Evolutionary conservation across 371 early-diverging fungal species (phyloP), one percentile per base, ranked within the genome.

Genomic region (Dichotomocladium elegans): DNA sequence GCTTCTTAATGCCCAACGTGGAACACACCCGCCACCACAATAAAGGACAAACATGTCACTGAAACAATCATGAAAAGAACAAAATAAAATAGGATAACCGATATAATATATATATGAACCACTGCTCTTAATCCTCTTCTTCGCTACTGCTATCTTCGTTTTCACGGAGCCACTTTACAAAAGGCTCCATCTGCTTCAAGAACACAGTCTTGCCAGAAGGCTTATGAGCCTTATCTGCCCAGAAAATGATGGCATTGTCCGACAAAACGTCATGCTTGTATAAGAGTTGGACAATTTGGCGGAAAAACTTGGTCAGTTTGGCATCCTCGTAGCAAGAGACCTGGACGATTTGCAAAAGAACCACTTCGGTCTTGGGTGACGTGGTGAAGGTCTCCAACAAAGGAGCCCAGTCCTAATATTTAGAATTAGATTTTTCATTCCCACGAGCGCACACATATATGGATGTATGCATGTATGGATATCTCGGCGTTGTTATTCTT

Each of bases 191-290:
- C 80, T 94, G 94, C 83, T 93, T 92, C 69, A 91, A 69, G 59
- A 95, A 92, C 47, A 87, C 77, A 15, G 89, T 87, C 72, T 93
- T 93, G 53, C 94, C 94, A 62, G 89, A 88, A 26, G 88, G 63
- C 56, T 86, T 87, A 51, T 89, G 89, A 14, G 94, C 95, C 79
- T 93, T 95, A 57, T 90, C 87, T 14, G 78, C 82, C 96, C 96
- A 95, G 72, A 92, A 95, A 35, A 94, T 66, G 57, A 95, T 90
- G 40, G 94, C 94, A 55, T 82, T 85, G 60, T 92, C 93, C 5
- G 92, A 90, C 40, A 95, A 66, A 19, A 90, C 93, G 57, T 94
- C 96, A 58, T 88, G 77, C 72, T 91, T 85, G 84, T 95, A 94
- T 57, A 95, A 73, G 41, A 80, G 72, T 53, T 86, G 81, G 42